Conservation (phyloP, 176 grass and related monocot genomes). For the Carex littledalei region DNA sequence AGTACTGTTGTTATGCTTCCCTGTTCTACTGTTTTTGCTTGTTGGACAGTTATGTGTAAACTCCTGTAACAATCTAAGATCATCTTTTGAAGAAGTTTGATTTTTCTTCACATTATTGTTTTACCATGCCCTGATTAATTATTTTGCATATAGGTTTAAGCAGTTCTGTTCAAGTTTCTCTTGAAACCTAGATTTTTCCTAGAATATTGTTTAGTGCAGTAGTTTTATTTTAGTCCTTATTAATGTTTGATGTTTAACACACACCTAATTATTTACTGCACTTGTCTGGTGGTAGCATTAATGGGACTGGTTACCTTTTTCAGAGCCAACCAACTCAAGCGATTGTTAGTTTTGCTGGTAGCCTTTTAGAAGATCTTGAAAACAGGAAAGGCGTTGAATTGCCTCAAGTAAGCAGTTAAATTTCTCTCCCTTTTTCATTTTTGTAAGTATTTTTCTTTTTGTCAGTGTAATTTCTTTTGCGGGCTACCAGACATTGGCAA, state of each 20-base stretch:
- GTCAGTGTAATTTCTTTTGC: not conserved
- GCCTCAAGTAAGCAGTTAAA: slow-evolving; percentile 18
- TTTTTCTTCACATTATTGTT: not conserved
- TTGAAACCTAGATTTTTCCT: not conserved
- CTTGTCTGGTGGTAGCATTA: not conserved
- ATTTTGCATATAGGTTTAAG: not conserved
- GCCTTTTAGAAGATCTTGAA: slow-evolving; percentile 16
- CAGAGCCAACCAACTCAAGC: slow-evolving; percentile 17
- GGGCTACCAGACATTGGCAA: not conserved
- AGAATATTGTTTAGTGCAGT: not conserved
- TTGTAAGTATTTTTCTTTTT: not conserved
- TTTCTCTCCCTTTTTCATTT: not conserved
- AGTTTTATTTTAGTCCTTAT: not conserved
- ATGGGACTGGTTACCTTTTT: not conserved
- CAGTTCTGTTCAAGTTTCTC: not conserved
- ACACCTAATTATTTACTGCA: not conserved
- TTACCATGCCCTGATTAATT: not conserved
- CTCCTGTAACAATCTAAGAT: not conserved
- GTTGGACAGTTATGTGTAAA: not conserved
- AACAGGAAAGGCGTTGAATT: slow-evolving; percentile 19
- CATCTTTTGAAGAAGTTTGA: not conserved
- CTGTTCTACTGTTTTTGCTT: not conserved
- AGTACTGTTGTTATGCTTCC: not conserved
- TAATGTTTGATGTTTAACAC: not conserved
- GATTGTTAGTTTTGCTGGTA: slow-evolving; percentile 19